Evolutionary conservation across 1,284 basidiomycete genomes (phyloP).

Genomic region (Apiotrichum veenhuisii): DNA sequence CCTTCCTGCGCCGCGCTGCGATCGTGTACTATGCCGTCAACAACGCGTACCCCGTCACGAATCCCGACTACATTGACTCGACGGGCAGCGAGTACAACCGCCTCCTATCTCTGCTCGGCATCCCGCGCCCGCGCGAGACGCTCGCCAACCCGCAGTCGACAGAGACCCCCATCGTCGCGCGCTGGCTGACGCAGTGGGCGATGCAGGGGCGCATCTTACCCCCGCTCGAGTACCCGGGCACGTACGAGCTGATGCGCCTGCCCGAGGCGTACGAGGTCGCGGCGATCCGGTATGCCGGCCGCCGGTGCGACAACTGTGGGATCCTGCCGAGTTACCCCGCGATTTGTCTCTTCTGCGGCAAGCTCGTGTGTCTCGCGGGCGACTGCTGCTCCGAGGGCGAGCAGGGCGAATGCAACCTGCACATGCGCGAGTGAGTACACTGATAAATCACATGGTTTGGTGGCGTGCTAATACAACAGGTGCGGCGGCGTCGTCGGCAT

Average conservation of each 20-base stretch:
- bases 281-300: slow-evolving; percentile 67
- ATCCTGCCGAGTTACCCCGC: slow-evolving; percentile 81
- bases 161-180: slow-evolving; percentile 47
- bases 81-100: slow-evolving; percentile 65
- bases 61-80: slow-evolving; percentile 56
- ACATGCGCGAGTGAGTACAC: slow-evolving; percentile 77
- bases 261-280: slow-evolving; percentile 79
- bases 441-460: not conserved
- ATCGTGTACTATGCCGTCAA: slow-evolving; percentile 77
- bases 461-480: slow-evolving; percentile 56
- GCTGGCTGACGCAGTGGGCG: slow-evolving; percentile 49
- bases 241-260: slow-evolving; percentile 79
- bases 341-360: slow-evolving; percentile 87
- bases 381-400: slow-evolving; percentile 81
- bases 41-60: slow-evolving; percentile 52
- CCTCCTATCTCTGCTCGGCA: slow-evolving; percentile 67
- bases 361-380: slow-evolving; percentile 83
- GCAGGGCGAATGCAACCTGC: slow-evolving; percentile 88
- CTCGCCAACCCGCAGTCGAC: slow-evolving; percentile 69
- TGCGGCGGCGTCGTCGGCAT: slow-evolving; percentile 85
- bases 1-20: slow-evolving; percentile 86
- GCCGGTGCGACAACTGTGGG: slow-evolving; percentile 69
- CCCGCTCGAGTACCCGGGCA: slow-evolving; percentile 72
- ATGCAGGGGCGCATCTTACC: slow-evolving; percentile 52
- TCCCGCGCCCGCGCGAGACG: slow-evolving; percentile 67